phyloP scores from a whole-genome alignment of 2,329 filamentous ascomycete species.

The Sarocladium kiliense region DNA sequence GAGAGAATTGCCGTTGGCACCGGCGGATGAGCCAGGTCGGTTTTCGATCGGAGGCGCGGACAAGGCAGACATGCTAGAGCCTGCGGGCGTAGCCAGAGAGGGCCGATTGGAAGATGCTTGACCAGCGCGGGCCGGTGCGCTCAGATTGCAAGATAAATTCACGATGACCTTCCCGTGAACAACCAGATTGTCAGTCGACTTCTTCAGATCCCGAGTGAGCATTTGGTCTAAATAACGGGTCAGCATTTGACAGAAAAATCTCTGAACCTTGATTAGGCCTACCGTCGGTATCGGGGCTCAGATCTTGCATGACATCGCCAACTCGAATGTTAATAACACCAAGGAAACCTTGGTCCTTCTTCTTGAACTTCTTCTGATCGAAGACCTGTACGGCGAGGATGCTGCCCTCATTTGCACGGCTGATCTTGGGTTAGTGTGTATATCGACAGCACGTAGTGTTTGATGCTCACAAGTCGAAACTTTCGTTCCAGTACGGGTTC shows the following conservation, averaged over 20 bases:
- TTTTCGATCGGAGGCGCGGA: constrained; percentile 40
- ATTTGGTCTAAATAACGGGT: constrained; percentile 72
- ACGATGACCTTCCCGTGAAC: constrained; percentile 97
- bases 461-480: constrained; percentile 83
- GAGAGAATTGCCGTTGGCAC: constrained; percentile 37
- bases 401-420: constrained; percentile 87
- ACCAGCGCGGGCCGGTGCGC: constrained; percentile 56
- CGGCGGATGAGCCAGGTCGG: constrained; percentile 48
- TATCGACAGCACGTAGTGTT: neutral
- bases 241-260: constrained; percentile 6
- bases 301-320: constrained; percentile 80
- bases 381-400: constrained; percentile 98
- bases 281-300: constrained; percentile 90
- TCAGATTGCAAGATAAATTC: constrained; percentile 88
- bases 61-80: constrained; percentile 38
- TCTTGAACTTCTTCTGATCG: constrained; percentile 99
- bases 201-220: constrained; percentile 95
- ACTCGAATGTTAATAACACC: constrained; percentile 97
- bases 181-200: constrained; percentile 95
- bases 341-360: constrained; percentile 98
- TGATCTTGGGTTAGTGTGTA: constrained; percentile 31
- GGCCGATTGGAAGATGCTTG: constrained; percentile 36
- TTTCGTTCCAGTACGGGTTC: constrained; percentile 99
- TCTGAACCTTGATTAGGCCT: constrained; percentile 27
- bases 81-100: constrained; percentile 36